Evolutionary conservation across 1,139 yeast genomes (phyloP).

Genomic region (Taiozyma sp.): DNA sequence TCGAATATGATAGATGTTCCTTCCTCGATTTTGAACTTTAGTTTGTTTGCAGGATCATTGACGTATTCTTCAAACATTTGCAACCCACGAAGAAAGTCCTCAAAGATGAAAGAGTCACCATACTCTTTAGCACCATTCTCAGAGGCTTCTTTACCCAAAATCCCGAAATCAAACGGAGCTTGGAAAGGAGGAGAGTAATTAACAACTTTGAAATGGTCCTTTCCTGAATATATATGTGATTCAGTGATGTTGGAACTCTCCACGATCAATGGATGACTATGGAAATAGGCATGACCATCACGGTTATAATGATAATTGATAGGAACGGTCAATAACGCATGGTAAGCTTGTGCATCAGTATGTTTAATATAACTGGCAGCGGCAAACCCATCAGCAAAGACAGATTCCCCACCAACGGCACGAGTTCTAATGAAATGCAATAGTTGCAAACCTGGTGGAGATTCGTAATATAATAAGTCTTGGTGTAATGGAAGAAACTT

Average conservation of each 20-base stretch:
- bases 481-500: constrained; percentile 71
- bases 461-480: constrained; percentile 76
- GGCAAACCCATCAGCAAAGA: constrained; percentile 71
- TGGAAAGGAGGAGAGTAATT: constrained; percentile 87
- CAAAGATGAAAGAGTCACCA: constrained; percentile 36
- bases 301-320: constrained; percentile 68
- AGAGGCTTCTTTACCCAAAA: constrained; percentile 24
- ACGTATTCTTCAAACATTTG: constrained; percentile 55
- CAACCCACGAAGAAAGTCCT: constrained; percentile 58
- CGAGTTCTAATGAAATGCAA: constrained; percentile 64
- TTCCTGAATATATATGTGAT: constrained; percentile 24
- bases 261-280: constrained; percentile 56
- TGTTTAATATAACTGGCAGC: constrained; percentile 56
- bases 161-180: constrained; percentile 66
- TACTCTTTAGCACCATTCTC: constrained; percentile 29
- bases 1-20: constrained; percentile 68
- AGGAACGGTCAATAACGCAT: constrained; percentile 60
- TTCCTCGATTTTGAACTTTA: constrained; percentile 52
- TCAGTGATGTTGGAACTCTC: constrained; percentile 19
- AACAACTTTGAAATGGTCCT: constrained; percentile 47
- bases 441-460: constrained; percentile 80
- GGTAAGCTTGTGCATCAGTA: constrained; percentile 58
- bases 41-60: constrained; percentile 51
- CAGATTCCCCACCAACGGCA: constrained; percentile 64
- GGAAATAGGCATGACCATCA: constrained; percentile 60